These are phyloP conservation scores for Dryas alaskensis DNA, from an alignment of 306 rosid species.

Conservation along the genomic window DNA sequence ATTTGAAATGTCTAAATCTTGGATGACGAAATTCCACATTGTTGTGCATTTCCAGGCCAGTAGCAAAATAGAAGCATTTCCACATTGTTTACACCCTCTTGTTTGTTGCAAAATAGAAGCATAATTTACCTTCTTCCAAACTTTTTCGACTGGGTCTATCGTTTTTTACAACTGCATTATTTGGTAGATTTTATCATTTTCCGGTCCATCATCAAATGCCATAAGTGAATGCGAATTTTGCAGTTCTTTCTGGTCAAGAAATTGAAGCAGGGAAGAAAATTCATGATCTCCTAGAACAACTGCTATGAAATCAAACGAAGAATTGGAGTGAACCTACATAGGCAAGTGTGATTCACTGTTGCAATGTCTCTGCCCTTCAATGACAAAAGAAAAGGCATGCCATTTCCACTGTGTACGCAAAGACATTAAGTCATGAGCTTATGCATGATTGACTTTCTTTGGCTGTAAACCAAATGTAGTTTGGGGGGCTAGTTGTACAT, in stretches of 20 bases:
- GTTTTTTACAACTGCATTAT: not conserved
- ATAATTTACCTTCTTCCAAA: not conserved
- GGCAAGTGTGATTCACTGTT: not conserved
- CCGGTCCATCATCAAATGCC: not conserved
- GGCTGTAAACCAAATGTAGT: not conserved
- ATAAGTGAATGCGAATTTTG: not conserved
- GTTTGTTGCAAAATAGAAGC: not conserved
- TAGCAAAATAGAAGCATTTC: not conserved
- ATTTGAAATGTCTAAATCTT: not conserved
- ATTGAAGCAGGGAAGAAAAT: not conserved
- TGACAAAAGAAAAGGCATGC: not conserved
- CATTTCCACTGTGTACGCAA: not conserved
- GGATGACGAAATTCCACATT: not conserved
- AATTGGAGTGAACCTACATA: constrained; percentile 2
- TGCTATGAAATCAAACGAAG: not conserved
- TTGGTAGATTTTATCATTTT: not conserved
- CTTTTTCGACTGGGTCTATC: too few species aligned
- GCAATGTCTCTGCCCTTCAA: constrained; percentile 13
- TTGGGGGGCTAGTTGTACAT: not conserved
- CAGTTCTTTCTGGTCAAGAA: not conserved
- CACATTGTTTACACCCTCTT: not conserved
- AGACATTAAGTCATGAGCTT: too few species aligned
- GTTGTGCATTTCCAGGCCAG: not conserved
- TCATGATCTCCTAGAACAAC: not conserved
- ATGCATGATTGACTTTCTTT: too few species aligned